A percentile compares a stretch with the other conserved stretches of the same genome.
Conservation (phyloP, 2,329 filamentous ascomycete species). For the Dothideomycetes sp. region DNA sequence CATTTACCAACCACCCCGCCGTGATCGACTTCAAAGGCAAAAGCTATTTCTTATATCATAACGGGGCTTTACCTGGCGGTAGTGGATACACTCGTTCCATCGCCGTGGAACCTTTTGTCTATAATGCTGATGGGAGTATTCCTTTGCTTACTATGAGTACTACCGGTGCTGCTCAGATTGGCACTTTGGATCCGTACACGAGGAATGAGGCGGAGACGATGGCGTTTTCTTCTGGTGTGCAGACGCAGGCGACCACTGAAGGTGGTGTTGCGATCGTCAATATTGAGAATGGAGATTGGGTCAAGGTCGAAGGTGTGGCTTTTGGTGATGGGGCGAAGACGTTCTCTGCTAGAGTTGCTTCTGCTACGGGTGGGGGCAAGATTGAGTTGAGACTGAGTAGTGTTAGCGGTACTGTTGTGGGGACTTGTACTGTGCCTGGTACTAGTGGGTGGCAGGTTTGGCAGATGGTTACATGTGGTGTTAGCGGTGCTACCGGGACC, state of each 20-base stretch:
- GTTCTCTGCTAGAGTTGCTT: no score
- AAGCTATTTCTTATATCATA: slow-evolving; percentile 13
- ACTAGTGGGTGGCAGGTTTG: no score
- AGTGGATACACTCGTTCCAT: slow-evolving; percentile 11
- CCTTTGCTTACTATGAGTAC: background rate
- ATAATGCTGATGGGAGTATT: background rate
- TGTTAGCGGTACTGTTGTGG: no score
- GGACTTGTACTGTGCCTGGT: no score
- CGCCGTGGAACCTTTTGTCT: slow-evolving; percentile 5
- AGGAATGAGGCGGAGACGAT: background rate
- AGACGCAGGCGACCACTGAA: background rate
- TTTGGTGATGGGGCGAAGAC: background rate
- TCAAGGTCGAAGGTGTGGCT: background rate
- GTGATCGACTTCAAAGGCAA: slow-evolving; percentile 12
- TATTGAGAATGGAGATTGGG: background rate
- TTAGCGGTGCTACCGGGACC: background rate
- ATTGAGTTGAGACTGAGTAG: no score
- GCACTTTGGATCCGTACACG: background rate
- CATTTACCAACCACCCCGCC: slow-evolving; percentile 10
- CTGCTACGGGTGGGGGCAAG: no score
- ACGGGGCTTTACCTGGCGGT: slow-evolving; percentile 3
- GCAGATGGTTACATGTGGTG: no score
- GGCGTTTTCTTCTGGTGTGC: background rate
- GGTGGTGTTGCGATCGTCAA: background rate
- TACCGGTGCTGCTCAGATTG: background rate